Base-by-base conservation (phyloP, 169 alveolate genomes). In the Babesia ovata region DNA sequence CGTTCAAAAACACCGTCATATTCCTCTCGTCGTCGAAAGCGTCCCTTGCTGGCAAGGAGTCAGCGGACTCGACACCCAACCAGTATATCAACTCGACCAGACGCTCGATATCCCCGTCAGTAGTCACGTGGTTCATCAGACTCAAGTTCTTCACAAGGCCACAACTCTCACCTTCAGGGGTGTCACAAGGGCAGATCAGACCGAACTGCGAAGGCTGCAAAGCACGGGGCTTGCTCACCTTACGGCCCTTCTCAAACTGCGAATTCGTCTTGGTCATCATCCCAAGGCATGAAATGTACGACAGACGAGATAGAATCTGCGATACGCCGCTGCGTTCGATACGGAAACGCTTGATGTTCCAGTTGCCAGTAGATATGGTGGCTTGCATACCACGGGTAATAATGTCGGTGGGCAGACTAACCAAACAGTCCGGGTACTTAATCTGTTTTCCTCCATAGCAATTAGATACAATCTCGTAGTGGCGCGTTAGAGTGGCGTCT, bases 81-180 rank as follows among this genome's bases (percentile, higher is more conserved):
- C 91, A 70, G 79, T 70, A 92, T 26, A 90, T 77, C 57, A 90
- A 79, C 70, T 87, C 86, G 36, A 62, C 86, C 49, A 75, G 58
- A 17, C 84, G 89, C 58, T 70, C 96, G 76, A 75, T 91, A 70
- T 94, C 96, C 42, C 91, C 96, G 70, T 96, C 99, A n/a, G 96
- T 95, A 4, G 99, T 97, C n/a, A 98, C 98, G 88, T 98, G 99
- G 19, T 99, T 96, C 90, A 98, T 93, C 62, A 98, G 78, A 4
- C 99, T 97, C 69, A 98, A 93, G 85, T 95, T 97, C 85, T 98
- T 98, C 17, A 98, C 99, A 21, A 98, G 86, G 14, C 99, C 99
- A 78, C 99, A 97, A 39, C 98, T 93, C 79, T 96, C 99, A 2
- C 99, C 99, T 74, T 98, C 99, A 4, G 99, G 99, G 6, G 99